These are phyloP conservation scores for Suillus variegatus DNA, from an alignment of 768 basidiomycete genomes.

Conservation along the genomic window DNA sequence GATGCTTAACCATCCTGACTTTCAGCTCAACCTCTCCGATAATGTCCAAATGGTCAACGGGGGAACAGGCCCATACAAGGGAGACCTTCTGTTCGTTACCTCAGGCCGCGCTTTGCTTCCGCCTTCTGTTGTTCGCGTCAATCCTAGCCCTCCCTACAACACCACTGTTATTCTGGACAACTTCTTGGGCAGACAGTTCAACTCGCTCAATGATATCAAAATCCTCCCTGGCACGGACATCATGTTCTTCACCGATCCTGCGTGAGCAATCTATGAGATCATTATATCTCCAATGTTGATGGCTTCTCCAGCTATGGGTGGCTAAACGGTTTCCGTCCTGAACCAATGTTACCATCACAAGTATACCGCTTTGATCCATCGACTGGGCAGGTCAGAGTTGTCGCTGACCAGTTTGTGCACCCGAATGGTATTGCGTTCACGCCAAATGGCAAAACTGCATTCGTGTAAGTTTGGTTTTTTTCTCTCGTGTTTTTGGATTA, in stretches of 20 bases:
- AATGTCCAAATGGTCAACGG: constrained; percentile 72
- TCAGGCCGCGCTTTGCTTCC: constrained; percentile 67
- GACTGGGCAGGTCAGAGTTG: constrained; percentile 64
- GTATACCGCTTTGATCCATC: constrained; percentile 76
- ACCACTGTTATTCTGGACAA: constrained; percentile 74
- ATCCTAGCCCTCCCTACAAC: constrained; percentile 65
- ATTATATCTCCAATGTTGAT: too few relatives aligned
- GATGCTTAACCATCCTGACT: constrained; percentile 15
- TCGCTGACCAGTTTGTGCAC: constrained; percentile 75
- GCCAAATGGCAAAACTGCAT: constrained; percentile 63
- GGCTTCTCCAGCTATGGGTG: constrained; percentile 54
- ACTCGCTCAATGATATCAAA: constrained; percentile 79
- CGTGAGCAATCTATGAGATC: constrained; percentile 37
- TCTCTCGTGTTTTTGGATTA: neutral
- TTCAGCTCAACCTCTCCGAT: constrained; percentile 57
- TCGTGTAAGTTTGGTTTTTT: constrained; percentile 45
- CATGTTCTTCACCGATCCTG: constrained; percentile 74
- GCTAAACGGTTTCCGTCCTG: constrained; percentile 64
- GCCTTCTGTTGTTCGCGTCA: constrained; percentile 63
- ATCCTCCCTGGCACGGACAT: constrained; percentile 65
- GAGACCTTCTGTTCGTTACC: constrained; percentile 59
- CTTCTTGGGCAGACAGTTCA: constrained; percentile 79
- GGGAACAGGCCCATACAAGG: constrained; percentile 62
- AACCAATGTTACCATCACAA: constrained; percentile 67
- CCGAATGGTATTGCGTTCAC: constrained; percentile 78